Conservation (phyloP, 352 stramenopile genomes). For the Phytophthora constricta region DNA sequence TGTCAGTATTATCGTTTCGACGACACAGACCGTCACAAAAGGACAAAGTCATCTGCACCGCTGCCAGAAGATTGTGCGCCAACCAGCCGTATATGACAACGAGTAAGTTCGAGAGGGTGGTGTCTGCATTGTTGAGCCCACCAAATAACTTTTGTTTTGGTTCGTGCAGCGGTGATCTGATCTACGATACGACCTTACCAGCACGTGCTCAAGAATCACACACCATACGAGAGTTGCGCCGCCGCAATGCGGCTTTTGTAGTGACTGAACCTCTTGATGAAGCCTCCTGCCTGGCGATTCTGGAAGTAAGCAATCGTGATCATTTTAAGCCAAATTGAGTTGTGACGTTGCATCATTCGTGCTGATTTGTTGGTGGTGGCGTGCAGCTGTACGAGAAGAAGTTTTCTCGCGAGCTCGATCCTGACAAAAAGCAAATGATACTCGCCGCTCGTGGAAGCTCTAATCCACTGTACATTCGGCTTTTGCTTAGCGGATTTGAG, state of each 20-base stretch:
- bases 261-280: slow-evolving; percentile 76
- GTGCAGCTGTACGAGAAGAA: slow-evolving; percentile 51
- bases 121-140: not conserved
- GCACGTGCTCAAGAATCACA: slow-evolving; percentile 60
- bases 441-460: slow-evolving; percentile 61
- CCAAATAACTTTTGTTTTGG: not conserved
- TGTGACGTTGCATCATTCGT: too few relatives aligned
- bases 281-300: slow-evolving; percentile 58
- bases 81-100: slow-evolving; percentile 63
- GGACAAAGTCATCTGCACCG: slow-evolving; percentile 41
- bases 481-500: slow-evolving; percentile 69
- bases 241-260: slow-evolving; percentile 68
- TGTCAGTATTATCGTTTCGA: slow-evolving; percentile 81
- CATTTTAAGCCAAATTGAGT: too few relatives aligned
- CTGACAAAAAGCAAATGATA: slow-evolving; percentile 53
- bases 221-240: slow-evolving; percentile 74
- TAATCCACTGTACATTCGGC: slow-evolving; percentile 68
- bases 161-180: slow-evolving; percentile 56
- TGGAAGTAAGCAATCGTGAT: slow-evolving; percentile 64
- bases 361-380: not conserved
- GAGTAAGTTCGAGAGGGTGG: slow-evolving; percentile 45
- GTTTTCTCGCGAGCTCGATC: slow-evolving; percentile 23
- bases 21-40: slow-evolving; percentile 44
- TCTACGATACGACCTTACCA: slow-evolving; percentile 66
- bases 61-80: slow-evolving; percentile 52